Evolutionary conservation across 2,329 filamentous ascomycete genomes (phyloP).

Genomic region (Westerdykella aurantiaca): DNA sequence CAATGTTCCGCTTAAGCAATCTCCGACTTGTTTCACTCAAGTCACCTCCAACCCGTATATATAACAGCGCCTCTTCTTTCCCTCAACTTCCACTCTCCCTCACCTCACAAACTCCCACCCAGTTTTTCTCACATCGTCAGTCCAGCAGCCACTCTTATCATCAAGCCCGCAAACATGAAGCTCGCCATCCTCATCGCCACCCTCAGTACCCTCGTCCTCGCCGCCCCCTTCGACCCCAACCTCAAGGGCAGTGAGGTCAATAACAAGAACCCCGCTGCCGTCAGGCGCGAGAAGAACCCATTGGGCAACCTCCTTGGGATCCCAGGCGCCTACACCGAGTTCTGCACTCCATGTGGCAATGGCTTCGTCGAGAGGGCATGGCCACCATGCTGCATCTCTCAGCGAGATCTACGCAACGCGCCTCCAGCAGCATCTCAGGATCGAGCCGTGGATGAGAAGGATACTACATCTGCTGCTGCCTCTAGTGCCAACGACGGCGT

Average conservation of each 20-base stretch:
- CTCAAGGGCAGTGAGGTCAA: neutral
- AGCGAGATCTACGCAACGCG: neutral
- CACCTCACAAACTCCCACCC: neutral
- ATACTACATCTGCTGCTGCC: too few relatives aligned
- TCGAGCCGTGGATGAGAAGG: too few relatives aligned
- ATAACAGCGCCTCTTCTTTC: neutral
- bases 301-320: neutral
- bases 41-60: too few relatives aligned
- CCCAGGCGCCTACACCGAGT: neutral
- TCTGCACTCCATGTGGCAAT: neutral
- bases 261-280: neutral
- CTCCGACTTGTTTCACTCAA: too few relatives aligned
- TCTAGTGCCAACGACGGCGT: neutral
- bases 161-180: neutral
- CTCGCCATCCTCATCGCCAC: neutral
- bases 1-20: too few relatives aligned
- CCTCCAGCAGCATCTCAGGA: too few relatives aligned
- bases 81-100: neutral
- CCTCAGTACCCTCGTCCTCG: neutral
- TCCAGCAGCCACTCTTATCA: neutral
- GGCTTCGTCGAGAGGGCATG: neutral
- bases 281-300: neutral
- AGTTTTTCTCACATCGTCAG: neutral
- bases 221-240: neutral
- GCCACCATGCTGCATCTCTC: neutral